Conservation (phyloP, 1,139 yeast species). For the Taphrina flavorubra region DNA sequence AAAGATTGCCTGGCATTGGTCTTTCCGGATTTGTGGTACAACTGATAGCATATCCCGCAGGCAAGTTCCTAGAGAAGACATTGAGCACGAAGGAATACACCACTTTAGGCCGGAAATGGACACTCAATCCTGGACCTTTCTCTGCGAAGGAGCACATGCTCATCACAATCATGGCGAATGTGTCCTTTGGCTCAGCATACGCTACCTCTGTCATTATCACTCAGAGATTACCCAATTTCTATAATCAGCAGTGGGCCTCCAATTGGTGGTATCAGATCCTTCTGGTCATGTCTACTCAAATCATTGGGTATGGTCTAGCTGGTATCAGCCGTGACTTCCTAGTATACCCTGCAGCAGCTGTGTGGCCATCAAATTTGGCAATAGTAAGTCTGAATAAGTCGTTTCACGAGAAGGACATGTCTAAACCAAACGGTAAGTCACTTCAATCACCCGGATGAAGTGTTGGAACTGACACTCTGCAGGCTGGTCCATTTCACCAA, state of each 20-base stretch:
- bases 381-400: slow-evolving; percentile 49
- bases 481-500: slow-evolving; percentile 63
- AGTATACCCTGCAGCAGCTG: slow-evolving; percentile 68
- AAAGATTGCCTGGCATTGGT: slow-evolving; percentile 64
- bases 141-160: slow-evolving; percentile 68
- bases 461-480: slow-evolving; percentile 54
- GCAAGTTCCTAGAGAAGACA: slow-evolving; percentile 55
- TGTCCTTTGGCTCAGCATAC: slow-evolving; percentile 61
- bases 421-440: slow-evolving; percentile 57
- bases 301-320: slow-evolving; percentile 69
- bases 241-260: slow-evolving; percentile 53
- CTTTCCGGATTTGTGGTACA: slow-evolving; percentile 64
- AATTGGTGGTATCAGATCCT: slow-evolving; percentile 62
- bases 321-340: slow-evolving; percentile 65
- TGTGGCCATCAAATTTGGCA: slow-evolving; percentile 61
- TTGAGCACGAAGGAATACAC: slow-evolving; percentile 61
- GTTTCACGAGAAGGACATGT: slow-evolving; percentile 28
- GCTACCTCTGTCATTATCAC: slow-evolving; percentile 60
- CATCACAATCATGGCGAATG: slow-evolving; percentile 66
- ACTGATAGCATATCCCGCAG: slow-evolving; percentile 53
- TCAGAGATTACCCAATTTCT: slow-evolving; percentile 55
- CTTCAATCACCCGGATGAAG: too few species aligned
- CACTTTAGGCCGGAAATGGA: slow-evolving; percentile 53
- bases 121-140: slow-evolving; percentile 69
- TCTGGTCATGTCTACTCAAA: slow-evolving; percentile 54